These are phyloP conservation scores for Stagonosporopsis cucurbitacearum DNA, from an alignment of 2,329 filamentous ascomycete species.

Conservation along the genomic window DNA sequence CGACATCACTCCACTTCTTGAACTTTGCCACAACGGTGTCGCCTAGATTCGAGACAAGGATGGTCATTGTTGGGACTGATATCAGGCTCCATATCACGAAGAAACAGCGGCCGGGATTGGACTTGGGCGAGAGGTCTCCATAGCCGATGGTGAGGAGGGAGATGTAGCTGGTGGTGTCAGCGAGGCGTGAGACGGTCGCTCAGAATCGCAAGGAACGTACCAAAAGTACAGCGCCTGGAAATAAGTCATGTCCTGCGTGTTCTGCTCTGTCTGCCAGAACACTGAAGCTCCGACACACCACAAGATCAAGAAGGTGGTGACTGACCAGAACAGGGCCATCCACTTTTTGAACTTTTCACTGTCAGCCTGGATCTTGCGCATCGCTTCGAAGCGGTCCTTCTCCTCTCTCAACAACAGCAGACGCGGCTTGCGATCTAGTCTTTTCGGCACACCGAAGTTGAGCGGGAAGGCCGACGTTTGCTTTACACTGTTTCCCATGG, in stretches of 20 bases:
- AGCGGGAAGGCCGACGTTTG: slow-evolving; percentile 7
- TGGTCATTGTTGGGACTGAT: slow-evolving; percentile 85
- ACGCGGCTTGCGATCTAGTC: slow-evolving; percentile 48
- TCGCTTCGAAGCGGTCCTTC: slow-evolving; percentile 75
- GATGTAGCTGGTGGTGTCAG: slow-evolving; percentile 48
- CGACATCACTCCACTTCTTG: slow-evolving; percentile 64
- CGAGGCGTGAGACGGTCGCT: neutral
- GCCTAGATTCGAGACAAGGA: slow-evolving; percentile 67
- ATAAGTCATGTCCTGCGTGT: slow-evolving; percentile 68
- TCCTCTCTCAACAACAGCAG: slow-evolving; percentile 63
- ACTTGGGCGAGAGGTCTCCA: slow-evolving; percentile 78
- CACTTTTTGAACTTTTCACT: slow-evolving; percentile 73
- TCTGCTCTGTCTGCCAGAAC: slow-evolving; percentile 68
- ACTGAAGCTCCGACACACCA: slow-evolving; percentile 83
- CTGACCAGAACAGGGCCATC: slow-evolving; percentile 73
- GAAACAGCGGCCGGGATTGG: slow-evolving; percentile 79
- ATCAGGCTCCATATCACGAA: slow-evolving; percentile 94
- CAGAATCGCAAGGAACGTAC: slow-evolving; percentile 55
- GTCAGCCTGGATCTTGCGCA: slow-evolving; percentile 77
- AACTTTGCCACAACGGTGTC: slow-evolving; percentile 77
- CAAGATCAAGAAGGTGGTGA: slow-evolving; percentile 71
- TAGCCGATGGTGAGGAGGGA: slow-evolving; percentile 87
- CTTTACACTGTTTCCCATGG: slow-evolving; percentile 26
- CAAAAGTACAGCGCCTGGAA: slow-evolving; percentile 86
- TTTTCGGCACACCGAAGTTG: slow-evolving; percentile 15